phyloP scores from a whole-genome alignment of 768 basidiomycete species.

The Pulveroboletus sp. region DNA sequence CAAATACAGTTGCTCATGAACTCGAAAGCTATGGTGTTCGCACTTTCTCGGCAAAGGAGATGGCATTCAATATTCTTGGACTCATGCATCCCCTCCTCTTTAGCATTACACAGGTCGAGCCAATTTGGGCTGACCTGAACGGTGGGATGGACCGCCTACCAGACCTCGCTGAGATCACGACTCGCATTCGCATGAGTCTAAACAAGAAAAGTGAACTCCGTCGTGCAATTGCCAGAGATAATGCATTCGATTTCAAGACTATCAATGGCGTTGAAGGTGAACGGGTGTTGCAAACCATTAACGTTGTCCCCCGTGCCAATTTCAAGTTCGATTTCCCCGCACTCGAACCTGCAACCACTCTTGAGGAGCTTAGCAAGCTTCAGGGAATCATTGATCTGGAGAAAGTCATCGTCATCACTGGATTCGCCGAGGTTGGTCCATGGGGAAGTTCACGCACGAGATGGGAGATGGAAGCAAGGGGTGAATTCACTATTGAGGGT shows the following conservation, averaged over 20 bases:
- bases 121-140: slow-evolving; percentile 98
- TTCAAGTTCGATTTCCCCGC: slow-evolving; percentile 93
- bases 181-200: slow-evolving; percentile 75
- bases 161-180: slow-evolving; percentile 88
- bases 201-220: slow-evolving; percentile 88
- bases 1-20: slow-evolving; percentile 90
- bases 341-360: slow-evolving; percentile 65
- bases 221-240: slow-evolving; percentile 89
- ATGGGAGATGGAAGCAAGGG: slow-evolving; percentile 99
- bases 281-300: slow-evolving; percentile 84
- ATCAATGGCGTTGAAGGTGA: slow-evolving; percentile 89
- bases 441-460: slow-evolving; percentile 98
- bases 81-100: slow-evolving; percentile 99
- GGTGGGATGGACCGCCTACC: slow-evolving; percentile 98
- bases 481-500: slow-evolving; percentile 96
- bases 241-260: slow-evolving; percentile 91
- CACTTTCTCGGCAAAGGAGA: slow-evolving; percentile 99
- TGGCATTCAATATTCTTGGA: slow-evolving; percentile 99
- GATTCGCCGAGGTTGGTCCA: slow-evolving; percentile 95
- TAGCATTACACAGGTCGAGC: slow-evolving; percentile 99
- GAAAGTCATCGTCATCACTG: slow-evolving; percentile 93
- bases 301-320: slow-evolving; percentile 95
- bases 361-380: slow-evolving; percentile 71
- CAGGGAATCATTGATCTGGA: slow-evolving; percentile 91
- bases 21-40: slow-evolving; percentile 90